phyloP scores from a whole-genome alignment of 345 rosid species.

The Eutrema yunnanense region DNA sequence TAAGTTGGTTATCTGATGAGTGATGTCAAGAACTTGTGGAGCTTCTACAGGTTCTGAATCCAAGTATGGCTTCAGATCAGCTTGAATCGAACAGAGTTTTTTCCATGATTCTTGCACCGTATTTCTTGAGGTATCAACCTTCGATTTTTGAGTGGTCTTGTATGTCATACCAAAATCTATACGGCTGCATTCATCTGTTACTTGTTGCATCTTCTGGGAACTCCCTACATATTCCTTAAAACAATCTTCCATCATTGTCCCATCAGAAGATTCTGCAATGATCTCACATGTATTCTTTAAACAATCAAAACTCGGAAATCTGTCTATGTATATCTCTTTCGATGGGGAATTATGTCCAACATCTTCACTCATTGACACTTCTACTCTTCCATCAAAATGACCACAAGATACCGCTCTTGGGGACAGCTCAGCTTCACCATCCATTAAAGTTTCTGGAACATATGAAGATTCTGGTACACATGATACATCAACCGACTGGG shows the following conservation, averaged over 20 bases:
- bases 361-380: conserved; percentile 41
- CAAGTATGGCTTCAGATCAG: conserved; percentile 44
- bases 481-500: conserved; percentile 53
- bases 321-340: conserved; percentile 35
- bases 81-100: conserved; percentile 38
- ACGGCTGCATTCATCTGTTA: conserved; percentile 88
- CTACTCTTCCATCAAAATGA: conserved; percentile 39
- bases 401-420: conserved; percentile 38
- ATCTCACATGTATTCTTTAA: conserved; percentile 28
- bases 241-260: conserved; percentile 42
- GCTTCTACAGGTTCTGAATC: conserved; percentile 51
- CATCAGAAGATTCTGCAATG: conserved; percentile 37
- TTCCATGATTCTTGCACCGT: conserved; percentile 64
- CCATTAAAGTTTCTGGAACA: conserved; percentile 75
- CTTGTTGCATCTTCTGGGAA: conserved; percentile 38
- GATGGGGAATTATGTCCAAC: conserved; percentile 27
- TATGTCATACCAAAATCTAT: conserved; percentile 47
- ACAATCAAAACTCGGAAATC: conserved; percentile 20
- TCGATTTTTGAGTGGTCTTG: conserved; percentile 27
- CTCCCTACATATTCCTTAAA: conserved; percentile 33
- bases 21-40: conserved; percentile 38
- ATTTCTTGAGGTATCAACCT: conserved; percentile 20
- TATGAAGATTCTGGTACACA: conserved; percentile 78
- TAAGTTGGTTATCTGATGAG: conserved; percentile 53
- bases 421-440: conserved; percentile 39